phyloP scores from a whole-genome alignment of 768 basidiomycete genomes.

The Cubamyces lactineus region DNA sequence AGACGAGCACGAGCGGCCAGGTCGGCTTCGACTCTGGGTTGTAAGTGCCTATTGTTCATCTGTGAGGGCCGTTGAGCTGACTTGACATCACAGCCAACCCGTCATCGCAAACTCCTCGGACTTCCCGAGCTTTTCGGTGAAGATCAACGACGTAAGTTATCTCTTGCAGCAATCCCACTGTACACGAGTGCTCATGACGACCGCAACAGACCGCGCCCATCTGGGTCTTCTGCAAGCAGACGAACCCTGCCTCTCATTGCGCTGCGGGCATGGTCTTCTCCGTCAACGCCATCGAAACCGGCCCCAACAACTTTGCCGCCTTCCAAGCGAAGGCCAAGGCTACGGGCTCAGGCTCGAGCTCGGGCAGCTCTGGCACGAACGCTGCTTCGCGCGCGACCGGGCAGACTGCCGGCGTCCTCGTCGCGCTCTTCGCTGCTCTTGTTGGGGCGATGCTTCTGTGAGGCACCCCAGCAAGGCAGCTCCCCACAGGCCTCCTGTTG shows the following conservation, averaged over 20 bases:
- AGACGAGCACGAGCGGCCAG: slow-evolving; percentile 48
- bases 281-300: slow-evolving; percentile 53
- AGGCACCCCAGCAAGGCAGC: background rate
- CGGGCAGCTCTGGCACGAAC: slow-evolving; percentile 1
- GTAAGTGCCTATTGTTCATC: slow-evolving; percentile 27
- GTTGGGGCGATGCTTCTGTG: slow-evolving; percentile 30
- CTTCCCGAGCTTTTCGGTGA: slow-evolving; percentile 56
- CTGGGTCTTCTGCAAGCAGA: slow-evolving; percentile 62
- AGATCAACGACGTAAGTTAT: slow-evolving; percentile 49
- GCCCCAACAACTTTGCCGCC: slow-evolving; percentile 56
- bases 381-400: background rate
- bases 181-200: background rate
- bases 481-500: background rate
- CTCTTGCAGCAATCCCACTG: slow-evolving; percentile 29
- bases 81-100: slow-evolving; percentile 42
- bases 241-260: slow-evolving; percentile 52
- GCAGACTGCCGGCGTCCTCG: slow-evolving; percentile 33
- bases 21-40: slow-evolving; percentile 45
- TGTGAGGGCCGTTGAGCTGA: background rate
- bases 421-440: slow-evolving; percentile 30
- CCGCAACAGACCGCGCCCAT: slow-evolving; percentile 49
- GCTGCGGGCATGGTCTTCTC: slow-evolving; percentile 63
- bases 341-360: background rate
- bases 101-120: slow-evolving; percentile 47
- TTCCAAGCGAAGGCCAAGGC: slow-evolving; percentile 41